phyloP scores from a whole-genome alignment of 805 yeast species.

The Candida fluviatilis region DNA sequence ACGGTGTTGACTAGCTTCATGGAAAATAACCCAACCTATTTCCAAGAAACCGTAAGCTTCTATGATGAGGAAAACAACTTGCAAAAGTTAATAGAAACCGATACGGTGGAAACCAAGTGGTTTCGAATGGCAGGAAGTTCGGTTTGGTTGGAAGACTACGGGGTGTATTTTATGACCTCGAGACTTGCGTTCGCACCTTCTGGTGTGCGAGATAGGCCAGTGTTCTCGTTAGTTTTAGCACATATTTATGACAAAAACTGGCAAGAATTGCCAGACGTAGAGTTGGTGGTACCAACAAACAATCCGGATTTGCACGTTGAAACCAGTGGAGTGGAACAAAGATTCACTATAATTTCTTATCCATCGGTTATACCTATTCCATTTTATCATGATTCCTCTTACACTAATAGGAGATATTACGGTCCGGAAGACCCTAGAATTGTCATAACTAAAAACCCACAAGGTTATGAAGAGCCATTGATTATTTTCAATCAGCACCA shows the following conservation, averaged over 20 bases:
- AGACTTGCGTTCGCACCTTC: slow-evolving; percentile 22
- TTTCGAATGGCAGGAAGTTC: slow-evolving; percentile 29
- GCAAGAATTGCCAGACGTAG: slow-evolving; percentile 17
- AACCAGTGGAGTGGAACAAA: not conserved
- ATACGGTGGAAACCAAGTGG: slow-evolving; percentile 21
- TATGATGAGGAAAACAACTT: slow-evolving; percentile 5
- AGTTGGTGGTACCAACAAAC: slow-evolving; percentile 21
- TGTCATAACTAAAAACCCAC: slow-evolving; percentile 16
- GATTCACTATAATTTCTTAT: slow-evolving; percentile 8
- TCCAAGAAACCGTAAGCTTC: not conserved
- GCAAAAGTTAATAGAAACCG: slow-evolving; percentile 7
- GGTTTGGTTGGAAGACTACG: slow-evolving; percentile 28
- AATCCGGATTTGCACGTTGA: slow-evolving; percentile 5
- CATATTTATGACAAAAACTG: slow-evolving; percentile 21
- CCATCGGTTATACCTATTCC: slow-evolving; percentile 14
- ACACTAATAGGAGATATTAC: slow-evolving; percentile 11
- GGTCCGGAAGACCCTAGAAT: slow-evolving; percentile 30
- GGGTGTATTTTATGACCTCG: slow-evolving; percentile 28
- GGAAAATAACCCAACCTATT: not conserved
- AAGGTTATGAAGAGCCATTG: slow-evolving; percentile 26
- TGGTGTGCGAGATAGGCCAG: slow-evolving; percentile 21
- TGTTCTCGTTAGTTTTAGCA: slow-evolving; percentile 19
- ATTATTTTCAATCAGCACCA: slow-evolving; percentile 19
- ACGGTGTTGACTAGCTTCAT: not conserved
- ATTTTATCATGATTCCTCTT: slow-evolving; percentile 10